These are phyloP conservation scores for Penicillium pancosmium DNA, from an alignment of 495 filamentous ascomycete species.

Conservation along the genomic window DNA sequence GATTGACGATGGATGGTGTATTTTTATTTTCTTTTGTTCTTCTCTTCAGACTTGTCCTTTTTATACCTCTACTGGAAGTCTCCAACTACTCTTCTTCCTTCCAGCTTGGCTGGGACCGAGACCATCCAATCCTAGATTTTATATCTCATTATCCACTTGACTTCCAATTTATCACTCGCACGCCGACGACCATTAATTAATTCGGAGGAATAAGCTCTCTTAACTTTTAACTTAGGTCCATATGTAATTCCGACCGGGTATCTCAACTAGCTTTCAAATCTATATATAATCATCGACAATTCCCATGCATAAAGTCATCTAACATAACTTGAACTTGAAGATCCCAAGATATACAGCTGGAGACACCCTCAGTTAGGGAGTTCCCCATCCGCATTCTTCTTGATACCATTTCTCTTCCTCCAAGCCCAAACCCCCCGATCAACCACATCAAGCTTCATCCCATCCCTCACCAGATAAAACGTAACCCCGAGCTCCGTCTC, in stretches of 20 bases:
- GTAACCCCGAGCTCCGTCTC: constrained; percentile 78
- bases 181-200: background rate
- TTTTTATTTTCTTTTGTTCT: constrained; percentile 20
- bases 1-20: constrained; percentile 15
- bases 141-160: background rate
- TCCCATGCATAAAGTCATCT: background rate
- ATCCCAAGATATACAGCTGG: too few relatives aligned
- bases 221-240: background rate
- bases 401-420: constrained; percentile 70
- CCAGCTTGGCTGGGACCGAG: constrained; percentile 9
- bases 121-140: constrained; percentile 15
- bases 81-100: too few relatives aligned
- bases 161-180: background rate
- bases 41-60: constrained; percentile 13
- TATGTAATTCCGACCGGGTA: background rate
- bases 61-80: constrained; percentile 8
- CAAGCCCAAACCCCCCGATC: constrained; percentile 80
- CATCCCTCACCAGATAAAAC: constrained; percentile 79
- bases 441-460: constrained; percentile 76
- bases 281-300: constrained; percentile 1
- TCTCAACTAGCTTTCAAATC: background rate
- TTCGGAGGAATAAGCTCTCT: background rate
- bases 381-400: constrained; percentile 23
- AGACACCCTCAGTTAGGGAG: background rate
- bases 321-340: background rate